Conservation (phyloP, 1,284 basidiomycete species). For the Athelia sp. region DNA sequence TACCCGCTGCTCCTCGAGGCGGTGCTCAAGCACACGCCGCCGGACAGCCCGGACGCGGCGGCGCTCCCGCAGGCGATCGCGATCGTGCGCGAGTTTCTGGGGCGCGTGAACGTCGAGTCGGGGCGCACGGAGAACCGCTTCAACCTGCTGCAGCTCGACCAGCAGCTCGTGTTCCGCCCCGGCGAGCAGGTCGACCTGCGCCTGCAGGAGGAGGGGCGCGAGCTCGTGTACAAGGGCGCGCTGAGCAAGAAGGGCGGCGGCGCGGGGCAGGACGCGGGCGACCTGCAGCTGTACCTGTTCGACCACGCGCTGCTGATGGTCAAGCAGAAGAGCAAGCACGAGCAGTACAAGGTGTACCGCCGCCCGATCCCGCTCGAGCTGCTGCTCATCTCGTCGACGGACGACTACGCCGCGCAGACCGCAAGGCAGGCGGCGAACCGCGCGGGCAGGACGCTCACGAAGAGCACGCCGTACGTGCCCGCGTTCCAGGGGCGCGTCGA, state of each 20-base stretch:
- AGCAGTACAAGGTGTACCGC: conserved; percentile 93
- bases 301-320: conserved; percentile 97
- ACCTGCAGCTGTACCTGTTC: conserved; percentile 92
- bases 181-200: conserved; percentile 87
- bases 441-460: conserved; percentile 35
- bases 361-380: conserved; percentile 97
- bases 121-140: conserved; percentile 93
- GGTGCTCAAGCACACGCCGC: conserved; percentile 89
- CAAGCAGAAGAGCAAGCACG: conserved; percentile 90
- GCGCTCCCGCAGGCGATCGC: conserved; percentile 77
- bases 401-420: conserved; percentile 46
- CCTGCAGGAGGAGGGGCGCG: conserved; percentile 81
- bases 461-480: conserved; percentile 40
- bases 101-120: conserved; percentile 87
- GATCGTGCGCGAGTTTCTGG: conserved; percentile 81
- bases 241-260: conserved; percentile 85
- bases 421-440: too few relatives aligned
- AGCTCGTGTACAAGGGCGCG: conserved; percentile 92
- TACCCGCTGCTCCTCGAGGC: conserved; percentile 94
- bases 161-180: conserved; percentile 81
- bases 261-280: conserved; percentile 73
- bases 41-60: conserved; percentile 86
- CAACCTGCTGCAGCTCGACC: conserved; percentile 86
- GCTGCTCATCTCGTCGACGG: conserved; percentile 79
- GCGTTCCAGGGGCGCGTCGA: conserved; percentile 34